Evolutionary conservation across 164 flowering plant genomes (phyloP), one percentile per base, ranked within the genome.

Genomic region (Dillenia turbinata): DNA sequence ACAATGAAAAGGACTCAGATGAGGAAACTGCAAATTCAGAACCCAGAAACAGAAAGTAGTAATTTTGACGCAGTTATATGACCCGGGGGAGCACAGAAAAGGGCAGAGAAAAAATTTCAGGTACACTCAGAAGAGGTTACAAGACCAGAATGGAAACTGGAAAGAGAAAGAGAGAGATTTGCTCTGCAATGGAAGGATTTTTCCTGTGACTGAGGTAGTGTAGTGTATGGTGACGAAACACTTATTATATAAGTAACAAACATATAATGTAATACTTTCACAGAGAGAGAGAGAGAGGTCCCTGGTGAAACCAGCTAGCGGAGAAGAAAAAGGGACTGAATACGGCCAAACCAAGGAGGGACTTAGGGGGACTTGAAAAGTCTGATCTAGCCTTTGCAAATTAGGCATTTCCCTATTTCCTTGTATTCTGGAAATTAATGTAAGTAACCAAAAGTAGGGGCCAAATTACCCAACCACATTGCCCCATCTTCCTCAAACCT

Each of bases 211-310:
- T 43, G 66, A 61, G 75, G 40, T 33, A 33, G 40, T 5, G 40
- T 33, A 49, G 72, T 73, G 81, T 63, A 66, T 47, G 75, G 75
- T 75, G 81, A 77, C 72, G 61, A 67, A 64, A 74, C 72, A 66
- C 70, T 69, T 47, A 76, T 73, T 66, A 66, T 0, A 13, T 43
- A 13, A 8, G 14, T 50, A 8, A 40, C 40, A 5, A 44, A 33
- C 50, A 58, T 12, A 9, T 9, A 64, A 33, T 49, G 19, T 49
- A 8, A 43, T 49, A 43, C 33, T 47, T 17, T 13, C 47, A 56
- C 9, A 9, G 46, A n/a, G 22, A 33, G 40, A 33, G 40, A 33
- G 40, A 33, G 40, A 33, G 40, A 33, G 40, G 40, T 33, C 40
- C 40, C 40, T 5, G 40, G 40, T 33, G 40, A 33, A 33, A 33